Evolutionary conservation across 1,284 basidiomycete species (phyloP).

Genomic region (Ustilago crameri): DNA sequence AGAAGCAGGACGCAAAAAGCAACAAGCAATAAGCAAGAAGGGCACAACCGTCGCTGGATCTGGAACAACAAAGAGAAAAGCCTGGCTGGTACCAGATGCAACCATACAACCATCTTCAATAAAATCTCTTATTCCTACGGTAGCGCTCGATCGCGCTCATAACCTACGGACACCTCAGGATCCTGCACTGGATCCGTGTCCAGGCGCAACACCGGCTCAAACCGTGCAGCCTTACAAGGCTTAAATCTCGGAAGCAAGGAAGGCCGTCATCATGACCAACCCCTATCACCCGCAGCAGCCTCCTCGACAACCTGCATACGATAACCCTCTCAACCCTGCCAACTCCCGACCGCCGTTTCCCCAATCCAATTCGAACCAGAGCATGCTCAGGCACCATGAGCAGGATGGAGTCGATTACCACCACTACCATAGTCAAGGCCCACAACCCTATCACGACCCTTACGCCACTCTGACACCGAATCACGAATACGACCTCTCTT

Average conservation of each 20-base stretch:
- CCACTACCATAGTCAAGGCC: constrained; percentile 14
- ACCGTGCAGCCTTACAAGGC: too few species aligned
- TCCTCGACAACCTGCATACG: constrained; percentile 20
- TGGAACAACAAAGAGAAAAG: not conserved
- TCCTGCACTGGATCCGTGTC: not conserved
- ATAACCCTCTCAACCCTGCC: constrained; percentile 18
- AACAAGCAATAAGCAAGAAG: too few species aligned
- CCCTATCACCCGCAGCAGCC: constrained; percentile 38
- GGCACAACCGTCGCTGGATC: not conserved
- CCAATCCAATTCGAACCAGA: constrained; percentile 13
- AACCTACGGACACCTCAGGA: not conserved
- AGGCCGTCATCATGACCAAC: constrained; percentile 28
- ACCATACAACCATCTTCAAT: not conserved
- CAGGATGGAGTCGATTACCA: constrained; percentile 32
- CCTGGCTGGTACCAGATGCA: not conserved
- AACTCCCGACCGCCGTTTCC: constrained; percentile 5
- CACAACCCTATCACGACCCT: constrained; percentile 34
- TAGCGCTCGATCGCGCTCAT: not conserved
- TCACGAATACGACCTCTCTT: constrained; percentile 8
- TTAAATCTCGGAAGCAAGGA: too few species aligned
- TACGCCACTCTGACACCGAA: constrained; percentile 17
- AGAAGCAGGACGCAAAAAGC: too few species aligned
- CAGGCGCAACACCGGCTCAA: too few species aligned
- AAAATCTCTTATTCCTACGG: not conserved
- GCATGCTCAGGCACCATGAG: constrained; percentile 9